Evolutionary conservation across 345 rosid species (phyloP).

Genomic region (Ricinus communis): DNA sequence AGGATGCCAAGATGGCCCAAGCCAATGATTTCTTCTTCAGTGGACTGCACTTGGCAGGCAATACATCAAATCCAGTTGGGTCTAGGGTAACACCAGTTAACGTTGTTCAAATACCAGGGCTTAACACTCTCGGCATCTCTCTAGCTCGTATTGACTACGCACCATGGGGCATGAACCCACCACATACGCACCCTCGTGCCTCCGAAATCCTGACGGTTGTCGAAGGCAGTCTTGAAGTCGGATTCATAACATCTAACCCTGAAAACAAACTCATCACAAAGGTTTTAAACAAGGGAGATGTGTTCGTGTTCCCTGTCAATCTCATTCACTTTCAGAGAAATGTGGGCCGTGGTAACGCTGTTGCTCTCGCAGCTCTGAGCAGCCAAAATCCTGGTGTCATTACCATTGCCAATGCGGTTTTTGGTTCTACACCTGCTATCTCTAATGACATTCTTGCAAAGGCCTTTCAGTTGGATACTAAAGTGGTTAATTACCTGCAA

Average conservation of each 20-base stretch:
- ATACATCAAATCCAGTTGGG: constrained; percentile 4
- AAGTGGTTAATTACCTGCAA: background rate
- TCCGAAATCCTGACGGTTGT: constrained; percentile 1
- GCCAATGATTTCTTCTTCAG: constrained; percentile 11
- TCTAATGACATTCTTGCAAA: constrained; percentile 9
- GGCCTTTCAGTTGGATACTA: constrained; percentile 11
- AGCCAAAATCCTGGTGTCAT: constrained; percentile 17
- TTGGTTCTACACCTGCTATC: constrained; percentile 11
- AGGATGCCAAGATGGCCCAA: constrained; percentile 4
- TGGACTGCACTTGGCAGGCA: constrained; percentile 4
- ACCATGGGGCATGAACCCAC: constrained; percentile 10
- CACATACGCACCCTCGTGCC: constrained; percentile 7
- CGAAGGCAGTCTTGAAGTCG: constrained; percentile 4
- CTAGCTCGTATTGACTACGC: constrained; percentile 6
- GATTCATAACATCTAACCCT: background rate
- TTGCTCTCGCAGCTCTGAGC: constrained; percentile 2
- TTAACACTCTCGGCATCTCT: constrained; percentile 14
- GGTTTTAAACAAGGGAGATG: constrained; percentile 6
- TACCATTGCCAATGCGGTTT: constrained; percentile 10
- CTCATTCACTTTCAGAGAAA: constrained; percentile 15
- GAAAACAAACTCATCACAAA: background rate
- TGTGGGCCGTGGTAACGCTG: background rate
- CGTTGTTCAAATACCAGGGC: constrained; percentile 8
- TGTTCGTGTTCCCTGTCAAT: constrained; percentile 8
- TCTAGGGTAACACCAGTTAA: background rate